These are phyloP conservation scores for Fusarium pseudonygamai DNA, from an alignment of 2,329 filamentous ascomycete species.

Conservation along the genomic window DNA sequence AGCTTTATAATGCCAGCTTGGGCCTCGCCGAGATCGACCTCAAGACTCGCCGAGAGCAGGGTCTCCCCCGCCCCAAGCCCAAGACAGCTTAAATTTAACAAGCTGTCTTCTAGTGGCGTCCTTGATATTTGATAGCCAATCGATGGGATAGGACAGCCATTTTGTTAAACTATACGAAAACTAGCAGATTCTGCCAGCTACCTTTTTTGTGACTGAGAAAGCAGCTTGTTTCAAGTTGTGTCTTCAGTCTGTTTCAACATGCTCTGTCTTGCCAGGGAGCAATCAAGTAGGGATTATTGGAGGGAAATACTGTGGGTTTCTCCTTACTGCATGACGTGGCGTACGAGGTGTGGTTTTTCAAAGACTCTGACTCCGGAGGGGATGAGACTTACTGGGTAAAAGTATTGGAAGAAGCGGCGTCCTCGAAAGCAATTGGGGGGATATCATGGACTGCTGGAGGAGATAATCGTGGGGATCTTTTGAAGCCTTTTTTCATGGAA, in stretches of 20 bases:
- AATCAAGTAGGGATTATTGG: slow-evolving; percentile 35
- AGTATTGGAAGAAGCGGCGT: slow-evolving; percentile 15
- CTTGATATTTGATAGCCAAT: background rate
- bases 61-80: slow-evolving; percentile 58
- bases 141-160: background rate
- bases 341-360: slow-evolving; percentile 39
- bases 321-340: slow-evolving; percentile 44
- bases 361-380: slow-evolving; percentile 33
- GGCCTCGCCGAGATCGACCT: slow-evolving; percentile 95
- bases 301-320: slow-evolving; percentile 26
- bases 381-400: slow-evolving; percentile 38
- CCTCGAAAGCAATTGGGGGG: background rate
- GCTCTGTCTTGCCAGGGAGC: slow-evolving; percentile 14
- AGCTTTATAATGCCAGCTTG: slow-evolving; percentile 90
- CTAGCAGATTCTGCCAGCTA: background rate
- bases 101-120: background rate
- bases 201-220: slow-evolving; percentile 11
- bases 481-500: slow-evolving; percentile 23
- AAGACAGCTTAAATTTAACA: slow-evolving; percentile 44
- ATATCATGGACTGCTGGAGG: slow-evolving; percentile 16
- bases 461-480: slow-evolving; percentile 30
- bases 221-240: slow-evolving; percentile 4
- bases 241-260: slow-evolving; percentile 30
- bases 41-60: slow-evolving; percentile 64
- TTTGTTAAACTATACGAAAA: background rate